A percentile compares a stretch with the other conserved stretches of the same genome.
These are phyloP conservation scores for Arachis hypogaea DNA, from an alignment of 306 rosid genomes.

Conservation along the genomic window DNA sequence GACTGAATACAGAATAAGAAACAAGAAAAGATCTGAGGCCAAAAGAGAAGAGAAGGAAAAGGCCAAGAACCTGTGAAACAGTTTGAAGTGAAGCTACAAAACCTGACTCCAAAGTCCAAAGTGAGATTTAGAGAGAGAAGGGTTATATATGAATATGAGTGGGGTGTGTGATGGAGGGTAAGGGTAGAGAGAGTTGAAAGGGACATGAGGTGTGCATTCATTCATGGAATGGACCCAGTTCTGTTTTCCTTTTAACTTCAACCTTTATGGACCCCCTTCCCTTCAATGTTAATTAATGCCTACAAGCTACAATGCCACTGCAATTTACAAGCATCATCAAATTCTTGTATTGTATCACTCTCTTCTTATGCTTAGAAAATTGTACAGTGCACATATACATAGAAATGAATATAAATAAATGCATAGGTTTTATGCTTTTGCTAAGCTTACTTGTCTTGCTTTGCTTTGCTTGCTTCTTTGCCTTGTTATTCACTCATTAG, in stretches of 20 bases:
- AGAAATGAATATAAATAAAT: too few relatives aligned
- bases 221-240: neutral
- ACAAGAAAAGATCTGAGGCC: neutral
- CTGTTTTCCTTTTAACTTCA: neutral
- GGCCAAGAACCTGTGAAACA: conserved; percentile 18
- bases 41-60: conserved; percentile 17
- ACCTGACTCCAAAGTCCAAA: conserved; percentile 7
- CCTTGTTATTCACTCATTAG: neutral
- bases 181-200: neutral
- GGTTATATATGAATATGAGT: neutral
- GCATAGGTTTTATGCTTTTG: neutral
- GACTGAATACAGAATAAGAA: neutral
- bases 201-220: neutral
- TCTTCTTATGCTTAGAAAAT: neutral
- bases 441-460: neutral
- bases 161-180: conserved; percentile 1
- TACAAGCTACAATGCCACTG: neutral
- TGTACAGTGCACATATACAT: neutral
- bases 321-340: neutral
- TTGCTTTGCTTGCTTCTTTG: neutral
- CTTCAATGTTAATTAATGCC: neutral
- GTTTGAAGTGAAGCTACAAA: conserved; percentile 15
- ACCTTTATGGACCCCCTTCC: neutral
- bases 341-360: neutral
- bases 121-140: conserved; percentile 37